phyloP scores from a whole-genome alignment of 2,329 filamentous ascomycete genomes.

The Teratosphaeria destructans region DNA sequence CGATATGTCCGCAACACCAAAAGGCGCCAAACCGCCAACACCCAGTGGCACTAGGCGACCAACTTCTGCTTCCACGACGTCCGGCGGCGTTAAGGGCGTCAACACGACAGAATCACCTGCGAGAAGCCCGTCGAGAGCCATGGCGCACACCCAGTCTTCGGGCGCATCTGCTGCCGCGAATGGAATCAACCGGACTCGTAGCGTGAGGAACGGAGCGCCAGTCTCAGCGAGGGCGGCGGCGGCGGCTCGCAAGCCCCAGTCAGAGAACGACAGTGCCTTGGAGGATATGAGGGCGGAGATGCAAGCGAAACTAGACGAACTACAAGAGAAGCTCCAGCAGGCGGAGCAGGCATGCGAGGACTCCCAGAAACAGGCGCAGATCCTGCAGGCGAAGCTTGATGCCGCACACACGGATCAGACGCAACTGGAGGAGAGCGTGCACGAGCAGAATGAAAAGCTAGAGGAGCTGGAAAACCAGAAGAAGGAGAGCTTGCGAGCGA shows the following conservation, averaged over 20 bases:
- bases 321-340: conserved; percentile 71
- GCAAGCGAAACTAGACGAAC: conserved; percentile 67
- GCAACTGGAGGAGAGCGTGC: conserved; percentile 75
- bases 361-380: conserved; percentile 65
- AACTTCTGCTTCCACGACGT: conserved; percentile 3
- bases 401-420: conserved; percentile 74
- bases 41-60: not conserved
- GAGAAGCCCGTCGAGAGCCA: conserved; percentile 11
- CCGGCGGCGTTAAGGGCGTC: not conserved
- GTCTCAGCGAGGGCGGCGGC: conserved; percentile 65
- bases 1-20: not conserved
- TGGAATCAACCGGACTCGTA: conserved; percentile 40
- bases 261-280: conserved; percentile 17
- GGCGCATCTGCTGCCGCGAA: conserved; percentile 10
- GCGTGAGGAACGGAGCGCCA: conserved; percentile 52
- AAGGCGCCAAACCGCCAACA: not conserved
- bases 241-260: conserved; percentile 48
- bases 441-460: conserved; percentile 76
- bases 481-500: conserved; percentile 69
- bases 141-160: conserved; percentile 8
- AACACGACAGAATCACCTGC: conserved; percentile 1
- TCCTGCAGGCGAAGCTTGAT: conserved; percentile 76
- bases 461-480: conserved; percentile 76
- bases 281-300: conserved; percentile 65
- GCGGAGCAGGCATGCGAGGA: conserved; percentile 68